Base-by-base conservation (phyloP, 192 early-diverging fungal species). In the Coemansia sp. region DNA sequence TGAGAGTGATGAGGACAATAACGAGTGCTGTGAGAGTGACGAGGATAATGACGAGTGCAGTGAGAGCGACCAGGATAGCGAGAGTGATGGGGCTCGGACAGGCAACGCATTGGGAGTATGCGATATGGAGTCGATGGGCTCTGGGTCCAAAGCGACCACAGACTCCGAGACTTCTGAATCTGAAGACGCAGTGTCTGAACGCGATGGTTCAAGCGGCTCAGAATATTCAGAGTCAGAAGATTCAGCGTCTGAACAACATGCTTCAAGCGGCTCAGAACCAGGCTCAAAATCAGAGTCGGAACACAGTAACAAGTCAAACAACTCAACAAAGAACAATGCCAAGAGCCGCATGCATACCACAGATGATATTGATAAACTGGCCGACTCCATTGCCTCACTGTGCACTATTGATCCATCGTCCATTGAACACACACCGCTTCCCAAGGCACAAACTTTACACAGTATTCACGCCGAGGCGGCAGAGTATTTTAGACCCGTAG, bases 401-500 rank as follows among this genome's bases (percentile, higher is more conserved):
- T 52, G 50, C 51, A 63, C 48, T 21, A 37, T n/a, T 22, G 24
- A 52, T 23, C 17, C 49, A 17, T 15, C 19, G 27, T 45, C 27
- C 43, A 14, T 10, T 19, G 41, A 8, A 15, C 32, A 9, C 21
- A 41, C 6, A n/a, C 29, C 29, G 29, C 29, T 32, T 32, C 6
- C 29, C 29, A 32, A 32, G 7, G 29, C 29, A 1, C 29, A 32
- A 32, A 32, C 29, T 6, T 7, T 32, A 7, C 5, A 4, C 29
- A 32, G 29, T 6, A 32, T 6, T 6, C 6, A 35, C 21, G 17
- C 52, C 17, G 62, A 54, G 32, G 11, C 27, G 10, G 59, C 43
- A 21, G 58, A 48, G n/a, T 63, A 37, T 32, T 38, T 60, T 50
- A 66, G 55, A 6, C 74, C 82, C 5, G 24, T 69, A 7, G 64